Conservation (phyloP, 169 alveolate species). For the Amoebophrya sp. region DNA sequence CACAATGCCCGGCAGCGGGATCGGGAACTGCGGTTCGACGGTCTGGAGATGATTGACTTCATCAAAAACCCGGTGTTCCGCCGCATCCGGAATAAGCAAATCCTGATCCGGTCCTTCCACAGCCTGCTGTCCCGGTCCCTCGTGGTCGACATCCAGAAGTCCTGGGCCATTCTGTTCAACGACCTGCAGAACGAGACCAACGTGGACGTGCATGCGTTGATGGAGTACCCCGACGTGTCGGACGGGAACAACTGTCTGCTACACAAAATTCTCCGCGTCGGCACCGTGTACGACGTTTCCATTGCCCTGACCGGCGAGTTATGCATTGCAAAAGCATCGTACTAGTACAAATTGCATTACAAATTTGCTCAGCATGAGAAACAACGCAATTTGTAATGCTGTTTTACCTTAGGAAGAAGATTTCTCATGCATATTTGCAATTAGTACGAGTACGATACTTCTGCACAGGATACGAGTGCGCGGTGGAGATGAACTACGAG, state of each 20-base stretch:
- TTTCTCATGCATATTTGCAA: too few species aligned
- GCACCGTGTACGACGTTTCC: not conserved
- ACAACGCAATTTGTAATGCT: too few species aligned
- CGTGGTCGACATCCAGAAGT: not conserved
- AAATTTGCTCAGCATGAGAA: too few species aligned
- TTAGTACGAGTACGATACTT: too few species aligned
- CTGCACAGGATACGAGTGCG: too few species aligned
- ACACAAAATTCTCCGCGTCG: not conserved
- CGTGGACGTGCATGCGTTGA: conserved; percentile 5
- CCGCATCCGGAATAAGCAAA: conserved; percentile 10
- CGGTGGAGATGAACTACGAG: conserved; percentile 8
- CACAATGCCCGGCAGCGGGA: not conserved
- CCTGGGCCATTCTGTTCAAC: not conserved
- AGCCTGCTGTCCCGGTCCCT: not conserved
- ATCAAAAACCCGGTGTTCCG: not conserved
- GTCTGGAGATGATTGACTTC: conserved; percentile 15
- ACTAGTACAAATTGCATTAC: too few species aligned
- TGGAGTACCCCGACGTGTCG: not conserved
- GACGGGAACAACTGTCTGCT: not conserved
- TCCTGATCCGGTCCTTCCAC: not conserved
- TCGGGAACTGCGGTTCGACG: not conserved
- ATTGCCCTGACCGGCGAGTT: not conserved
- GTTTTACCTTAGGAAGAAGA: too few species aligned
- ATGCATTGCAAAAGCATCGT: too few species aligned
- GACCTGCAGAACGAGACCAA: not conserved